These are phyloP conservation scores for Candida maesae DNA, from an alignment of 805 yeast species.

Conservation along the genomic window DNA sequence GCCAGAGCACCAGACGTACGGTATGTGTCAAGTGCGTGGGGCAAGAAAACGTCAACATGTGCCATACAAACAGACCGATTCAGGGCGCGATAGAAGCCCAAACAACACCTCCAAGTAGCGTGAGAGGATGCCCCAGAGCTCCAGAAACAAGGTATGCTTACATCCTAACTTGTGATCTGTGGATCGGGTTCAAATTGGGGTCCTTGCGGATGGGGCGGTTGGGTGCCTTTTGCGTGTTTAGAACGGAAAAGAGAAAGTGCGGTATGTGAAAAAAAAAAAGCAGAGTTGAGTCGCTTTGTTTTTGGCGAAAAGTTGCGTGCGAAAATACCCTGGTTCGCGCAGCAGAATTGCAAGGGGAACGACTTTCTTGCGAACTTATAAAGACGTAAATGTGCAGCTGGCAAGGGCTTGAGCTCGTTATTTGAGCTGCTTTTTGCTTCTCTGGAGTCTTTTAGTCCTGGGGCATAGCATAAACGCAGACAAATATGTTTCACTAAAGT, in stretches of 20 bases:
- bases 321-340: conserved; percentile 3
- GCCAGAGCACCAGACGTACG: neutral
- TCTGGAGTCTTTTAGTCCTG: neutral
- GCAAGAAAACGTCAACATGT: conserved; percentile 1
- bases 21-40: conserved; percentile 1
- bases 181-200: conserved; percentile 7
- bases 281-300: conserved; percentile 16
- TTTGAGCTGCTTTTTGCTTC: too few species aligned
- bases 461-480: too few species aligned
- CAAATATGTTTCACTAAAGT: neutral
- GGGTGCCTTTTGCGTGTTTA: conserved; percentile 2
- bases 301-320: conserved; percentile 14
- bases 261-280: conserved; percentile 2
- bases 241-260: conserved; percentile 8
- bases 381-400: neutral
- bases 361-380: neutral
- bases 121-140: neutral
- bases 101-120: neutral
- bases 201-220: conserved; percentile 11
- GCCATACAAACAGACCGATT: neutral
- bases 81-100: neutral
- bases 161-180: conserved; percentile 15
- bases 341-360: neutral
- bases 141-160: conserved; percentile 7
- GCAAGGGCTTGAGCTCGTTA: neutral